A percentile compares a stretch with the other conserved stretches of the same genome.
phyloP scores from a whole-genome alignment of 1,284 basidiomycete genomes.

The Apiotrichum brassicae region DNA sequence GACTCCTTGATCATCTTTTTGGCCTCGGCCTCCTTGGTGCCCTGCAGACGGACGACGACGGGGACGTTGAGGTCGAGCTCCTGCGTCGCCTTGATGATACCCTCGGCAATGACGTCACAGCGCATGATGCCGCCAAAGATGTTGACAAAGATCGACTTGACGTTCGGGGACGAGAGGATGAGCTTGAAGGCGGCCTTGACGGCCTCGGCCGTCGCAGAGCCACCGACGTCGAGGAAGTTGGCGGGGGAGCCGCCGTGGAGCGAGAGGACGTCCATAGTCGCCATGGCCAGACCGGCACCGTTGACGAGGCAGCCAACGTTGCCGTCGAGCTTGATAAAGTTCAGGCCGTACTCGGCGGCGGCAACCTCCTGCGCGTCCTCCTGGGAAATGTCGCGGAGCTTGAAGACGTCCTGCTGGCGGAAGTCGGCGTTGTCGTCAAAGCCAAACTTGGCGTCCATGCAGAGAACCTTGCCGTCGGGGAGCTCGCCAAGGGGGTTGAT shows the following conservation, averaged over 20 bases:
- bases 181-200: conserved; percentile 99
- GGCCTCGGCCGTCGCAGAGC: conserved; percentile 94
- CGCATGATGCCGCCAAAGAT: conserved; percentile 92
- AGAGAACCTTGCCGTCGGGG: conserved; percentile 85
- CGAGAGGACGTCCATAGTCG: conserved; percentile 97
- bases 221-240: conserved; percentile 94
- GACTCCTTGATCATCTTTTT: conserved; percentile 90
- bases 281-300: conserved; percentile 98
- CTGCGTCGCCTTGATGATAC: conserved; percentile 95
- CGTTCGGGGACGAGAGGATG: conserved; percentile 78
- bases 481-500: conserved; percentile 99
- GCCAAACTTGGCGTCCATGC: conserved; percentile 99
- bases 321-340: conserved; percentile 99
- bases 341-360: conserved; percentile 76
- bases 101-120: conserved; percentile 92
- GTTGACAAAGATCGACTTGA: conserved; percentile 99
- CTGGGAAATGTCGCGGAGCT: conserved; percentile 84
- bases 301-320: conserved; percentile 97
- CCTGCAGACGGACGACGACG: conserved; percentile 88
- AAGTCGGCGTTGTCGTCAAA: conserved; percentile 99
- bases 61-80: conserved; percentile 82
- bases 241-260: conserved; percentile 93
- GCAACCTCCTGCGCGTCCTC: conserved; percentile 96
- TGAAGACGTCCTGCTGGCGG: conserved; percentile 87
- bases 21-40: conserved; percentile 92